Conservation (phyloP, 441 rosid genomes). For the Lepidium campestre region DNA sequence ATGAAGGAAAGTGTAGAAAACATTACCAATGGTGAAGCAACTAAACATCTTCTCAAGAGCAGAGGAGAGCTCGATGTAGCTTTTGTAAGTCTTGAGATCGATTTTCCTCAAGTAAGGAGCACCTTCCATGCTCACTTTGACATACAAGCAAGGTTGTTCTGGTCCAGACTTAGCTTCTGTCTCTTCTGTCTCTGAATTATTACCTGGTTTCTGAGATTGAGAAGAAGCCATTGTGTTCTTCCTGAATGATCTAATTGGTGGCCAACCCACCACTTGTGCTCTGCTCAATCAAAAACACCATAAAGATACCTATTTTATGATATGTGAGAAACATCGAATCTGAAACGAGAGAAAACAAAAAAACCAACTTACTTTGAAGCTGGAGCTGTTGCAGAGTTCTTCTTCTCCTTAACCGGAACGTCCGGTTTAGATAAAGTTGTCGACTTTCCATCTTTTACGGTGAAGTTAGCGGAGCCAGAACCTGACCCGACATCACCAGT, state of each 20-base stretch:
- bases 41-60: conserved; percentile 72
- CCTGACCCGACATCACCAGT: conserved; percentile 35
- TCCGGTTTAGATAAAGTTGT: conserved; percentile 34
- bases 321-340: neutral
- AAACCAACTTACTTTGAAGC: conserved; percentile 42
- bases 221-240: conserved; percentile 65
- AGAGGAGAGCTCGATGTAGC: conserved; percentile 58
- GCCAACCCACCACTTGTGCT: conserved; percentile 85
- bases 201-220: conserved; percentile 41
- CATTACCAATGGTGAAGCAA: conserved; percentile 68
- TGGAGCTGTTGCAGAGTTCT: conserved; percentile 42
- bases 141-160: conserved; percentile 45
- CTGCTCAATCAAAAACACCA: conserved; percentile 29
- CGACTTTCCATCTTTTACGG: conserved; percentile 36
- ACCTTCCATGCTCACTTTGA: conserved; percentile 80
- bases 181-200: conserved; percentile 18
- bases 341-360: neutral
- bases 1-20: neutral
- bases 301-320: neutral
- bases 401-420: conserved; percentile 37
- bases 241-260: conserved; percentile 74
- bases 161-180: conserved; percentile 32
- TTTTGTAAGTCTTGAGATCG: conserved; percentile 55
- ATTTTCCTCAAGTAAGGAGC: conserved; percentile 80
- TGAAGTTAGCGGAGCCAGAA: conserved; percentile 25